phyloP scores from a whole-genome alignment of 1,139 yeast genomes.

The Kluyveromyces sp. region DNA sequence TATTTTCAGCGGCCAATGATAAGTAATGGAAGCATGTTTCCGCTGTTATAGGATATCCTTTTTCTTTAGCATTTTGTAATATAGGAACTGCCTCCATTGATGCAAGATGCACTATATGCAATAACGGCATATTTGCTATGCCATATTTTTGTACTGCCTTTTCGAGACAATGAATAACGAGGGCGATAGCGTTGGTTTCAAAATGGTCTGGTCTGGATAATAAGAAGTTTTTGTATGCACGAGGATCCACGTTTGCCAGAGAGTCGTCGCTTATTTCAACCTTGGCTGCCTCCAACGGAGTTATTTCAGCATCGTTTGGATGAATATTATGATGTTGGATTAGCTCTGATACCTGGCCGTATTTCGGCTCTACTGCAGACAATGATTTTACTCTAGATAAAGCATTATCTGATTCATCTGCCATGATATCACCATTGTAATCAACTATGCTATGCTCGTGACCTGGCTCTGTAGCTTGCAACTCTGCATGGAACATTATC shows the following conservation, averaged over 20 bases:
- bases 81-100: conserved; percentile 76
- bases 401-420: conserved; percentile 41
- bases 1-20: conserved; percentile 65
- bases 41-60: conserved; percentile 45
- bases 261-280: conserved; percentile 33
- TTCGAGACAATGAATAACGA: conserved; percentile 56
- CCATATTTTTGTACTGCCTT: conserved; percentile 18
- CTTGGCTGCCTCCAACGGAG: conserved; percentile 43
- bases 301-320: conserved; percentile 14
- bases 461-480: conserved; percentile 41
- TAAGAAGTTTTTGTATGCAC: conserved; percentile 62
- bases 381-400: conserved; percentile 48
- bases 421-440: conserved; percentile 35
- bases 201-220: conserved; percentile 83
- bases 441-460: conserved; percentile 35
- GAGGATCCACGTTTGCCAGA: conserved; percentile 50
- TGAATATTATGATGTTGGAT: conserved; percentile 29
- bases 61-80: conserved; percentile 54
- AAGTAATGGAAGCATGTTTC: conserved; percentile 94
- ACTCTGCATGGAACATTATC: conserved; percentile 90
- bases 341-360: conserved; percentile 42
- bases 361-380: conserved; percentile 50
- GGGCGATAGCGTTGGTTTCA: conserved; percentile 75
- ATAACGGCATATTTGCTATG: conserved; percentile 42
- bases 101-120: conserved; percentile 87